phyloP scores from a whole-genome alignment of 306 rosid species.

The Cicer bijugum region DNA sequence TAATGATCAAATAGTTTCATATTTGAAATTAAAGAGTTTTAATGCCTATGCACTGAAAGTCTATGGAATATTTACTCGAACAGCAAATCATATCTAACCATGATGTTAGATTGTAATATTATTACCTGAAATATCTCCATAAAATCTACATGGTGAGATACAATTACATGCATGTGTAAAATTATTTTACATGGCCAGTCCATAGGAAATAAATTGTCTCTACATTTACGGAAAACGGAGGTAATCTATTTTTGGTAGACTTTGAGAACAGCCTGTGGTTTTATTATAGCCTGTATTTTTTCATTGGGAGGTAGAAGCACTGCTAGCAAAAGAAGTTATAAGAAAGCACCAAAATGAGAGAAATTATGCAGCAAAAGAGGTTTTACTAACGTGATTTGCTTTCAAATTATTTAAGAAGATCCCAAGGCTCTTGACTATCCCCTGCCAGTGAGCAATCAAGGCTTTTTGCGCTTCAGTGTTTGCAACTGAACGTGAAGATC shows the following conservation, averaged over 20 bases:
- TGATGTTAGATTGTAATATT: background rate
- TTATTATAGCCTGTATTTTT: conserved; percentile 16
- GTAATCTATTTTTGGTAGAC: background rate
- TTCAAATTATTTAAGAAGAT: conserved; percentile 80
- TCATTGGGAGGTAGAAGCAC: background rate
- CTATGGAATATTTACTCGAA: background rate
- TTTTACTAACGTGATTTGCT: conserved; percentile 79
- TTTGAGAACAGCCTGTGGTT: conserved; percentile 26
- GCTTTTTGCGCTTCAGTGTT: conserved; percentile 90
- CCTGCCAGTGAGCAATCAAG: conserved; percentile 98
- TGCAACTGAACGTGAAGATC: conserved; percentile 82
- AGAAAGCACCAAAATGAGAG: conserved; percentile 29
- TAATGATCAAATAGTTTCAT: conserved; percentile 12
- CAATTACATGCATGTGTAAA: background rate
- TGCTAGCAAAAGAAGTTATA: conserved; percentile 1
- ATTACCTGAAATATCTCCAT: background rate
- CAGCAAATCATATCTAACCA: background rate
- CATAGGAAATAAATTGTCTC: background rate
- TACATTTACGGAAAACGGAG: conserved; percentile 9
- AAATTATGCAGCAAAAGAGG: conserved; percentile 28
- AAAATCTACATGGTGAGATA: background rate
- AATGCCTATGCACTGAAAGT: background rate
- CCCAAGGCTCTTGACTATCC: conserved; percentile 87
- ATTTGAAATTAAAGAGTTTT: background rate
- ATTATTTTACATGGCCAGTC: background rate